A percentile compares a stretch with the other conserved stretches of the same genome.
Conservation (phyloP, 148 eudicot genomes). For the Oxyria digyna region DNA sequence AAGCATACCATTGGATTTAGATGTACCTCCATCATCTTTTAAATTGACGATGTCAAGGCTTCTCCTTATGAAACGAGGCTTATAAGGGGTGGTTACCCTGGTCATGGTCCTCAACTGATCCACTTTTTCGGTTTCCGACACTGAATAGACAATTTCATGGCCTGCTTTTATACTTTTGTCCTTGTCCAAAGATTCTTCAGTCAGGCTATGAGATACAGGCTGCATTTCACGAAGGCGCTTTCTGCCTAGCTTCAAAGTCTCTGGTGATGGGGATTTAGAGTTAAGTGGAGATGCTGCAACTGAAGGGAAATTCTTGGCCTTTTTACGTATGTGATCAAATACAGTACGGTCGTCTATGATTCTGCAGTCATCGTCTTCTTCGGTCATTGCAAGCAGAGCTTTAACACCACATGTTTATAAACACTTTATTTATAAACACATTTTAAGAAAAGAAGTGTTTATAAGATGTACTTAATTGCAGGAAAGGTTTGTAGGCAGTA, state of each 20-base stretch:
- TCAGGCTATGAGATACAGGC: slow-evolving; percentile 17
- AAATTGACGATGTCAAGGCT: slow-evolving; percentile 14
- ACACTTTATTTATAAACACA: too few species aligned
- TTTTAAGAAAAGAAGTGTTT: neutral
- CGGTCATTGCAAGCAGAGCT: slow-evolving; percentile 24
- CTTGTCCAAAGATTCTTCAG: slow-evolving; percentile 15
- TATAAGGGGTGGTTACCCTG: slow-evolving; percentile 11
- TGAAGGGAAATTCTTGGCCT: slow-evolving; percentile 65
- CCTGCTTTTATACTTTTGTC: slow-evolving; percentile 12
- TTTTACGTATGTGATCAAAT: slow-evolving; percentile 79
- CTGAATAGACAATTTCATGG: slow-evolving; percentile 9
- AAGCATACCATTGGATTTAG: slow-evolving; percentile 16
- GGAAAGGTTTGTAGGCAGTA: slow-evolving; percentile 14
- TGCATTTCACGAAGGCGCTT: slow-evolving; percentile 38
- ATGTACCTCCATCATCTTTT: slow-evolving; percentile 19
- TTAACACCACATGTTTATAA: slow-evolving; percentile 14
- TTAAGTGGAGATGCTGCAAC: slow-evolving; percentile 27
- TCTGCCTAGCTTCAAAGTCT: slow-evolving; percentile 33
- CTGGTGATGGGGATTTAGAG: slow-evolving; percentile 32
- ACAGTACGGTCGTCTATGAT: slow-evolving; percentile 53
- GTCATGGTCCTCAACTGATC: slow-evolving; percentile 10
- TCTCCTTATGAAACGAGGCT: slow-evolving; percentile 8
- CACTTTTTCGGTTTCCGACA: slow-evolving; percentile 15
- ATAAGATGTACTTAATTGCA: slow-evolving; percentile 3
- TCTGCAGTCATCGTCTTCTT: slow-evolving; percentile 56